These are phyloP conservation scores for Nakazawaea laoshanensis DNA, from an alignment of 805 yeast genomes.

Conservation along the genomic window DNA sequence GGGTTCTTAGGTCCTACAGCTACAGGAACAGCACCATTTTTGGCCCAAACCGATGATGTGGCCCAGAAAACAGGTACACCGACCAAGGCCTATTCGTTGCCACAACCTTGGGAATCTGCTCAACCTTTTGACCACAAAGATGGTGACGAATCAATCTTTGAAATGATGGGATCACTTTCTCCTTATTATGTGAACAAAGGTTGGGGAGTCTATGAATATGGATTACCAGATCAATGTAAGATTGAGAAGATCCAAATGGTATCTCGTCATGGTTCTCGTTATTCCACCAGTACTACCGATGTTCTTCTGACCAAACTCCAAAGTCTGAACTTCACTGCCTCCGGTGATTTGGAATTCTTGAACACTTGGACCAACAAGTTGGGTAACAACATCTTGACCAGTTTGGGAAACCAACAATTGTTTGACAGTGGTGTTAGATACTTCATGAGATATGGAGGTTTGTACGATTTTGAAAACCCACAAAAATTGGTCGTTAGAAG, in stretches of 20 bases:
- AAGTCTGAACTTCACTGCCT: slow-evolving; percentile 3
- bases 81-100: slow-evolving; percentile 8
- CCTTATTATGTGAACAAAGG: slow-evolving; percentile 13
- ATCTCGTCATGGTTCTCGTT: slow-evolving; percentile 8
- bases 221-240: slow-evolving; percentile 10
- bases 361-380: slow-evolving; percentile 9
- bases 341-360: slow-evolving; percentile 8
- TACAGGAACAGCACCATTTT: slow-evolving; percentile 8
- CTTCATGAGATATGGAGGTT: slow-evolving; percentile 14
- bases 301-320: neutral
- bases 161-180: slow-evolving; percentile 12
- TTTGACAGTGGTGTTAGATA: slow-evolving; percentile 14
- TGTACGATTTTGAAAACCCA: slow-evolving; percentile 9
- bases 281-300: neutral
- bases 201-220: slow-evolving; percentile 14
- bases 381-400: slow-evolving; percentile 13
- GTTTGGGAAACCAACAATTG: slow-evolving; percentile 15
- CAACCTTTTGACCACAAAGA: slow-evolving; percentile 13
- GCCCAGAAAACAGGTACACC: slow-evolving; percentile 6
- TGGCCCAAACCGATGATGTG: slow-evolving; percentile 9
- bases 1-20: slow-evolving; percentile 6
- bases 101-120: slow-evolving; percentile 13
- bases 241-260: slow-evolving; percentile 4
- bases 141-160: slow-evolving; percentile 12
- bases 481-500: slow-evolving; percentile 17